Evolutionary conservation across 2,329 filamentous ascomycete genomes (phyloP).

Genomic region (Microdochium bolleyi): DNA sequence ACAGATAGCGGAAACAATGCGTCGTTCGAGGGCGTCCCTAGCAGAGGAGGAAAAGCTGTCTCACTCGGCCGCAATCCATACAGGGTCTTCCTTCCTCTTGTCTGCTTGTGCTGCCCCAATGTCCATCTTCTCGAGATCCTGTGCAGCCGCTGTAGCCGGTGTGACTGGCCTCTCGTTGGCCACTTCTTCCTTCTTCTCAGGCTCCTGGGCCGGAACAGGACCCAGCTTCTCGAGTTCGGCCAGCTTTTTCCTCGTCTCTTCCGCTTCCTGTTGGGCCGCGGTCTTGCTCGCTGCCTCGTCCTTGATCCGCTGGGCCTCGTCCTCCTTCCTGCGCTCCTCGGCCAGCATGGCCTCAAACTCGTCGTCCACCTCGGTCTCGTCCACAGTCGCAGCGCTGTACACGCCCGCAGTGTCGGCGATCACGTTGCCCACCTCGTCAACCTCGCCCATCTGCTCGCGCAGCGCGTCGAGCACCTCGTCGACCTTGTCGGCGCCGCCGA

Average conservation of each 20-base stretch:
- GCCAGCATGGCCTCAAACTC: conserved; percentile 72
- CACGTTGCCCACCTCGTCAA: conserved; percentile 74
- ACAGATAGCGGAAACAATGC: neutral
- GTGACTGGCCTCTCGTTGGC: conserved; percentile 16
- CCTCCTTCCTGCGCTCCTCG: conserved; percentile 46
- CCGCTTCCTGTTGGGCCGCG: conserved; percentile 34
- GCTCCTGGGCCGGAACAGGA: conserved; percentile 24
- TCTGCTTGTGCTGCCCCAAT: conserved; percentile 8
- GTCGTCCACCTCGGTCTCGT: conserved; percentile 80
- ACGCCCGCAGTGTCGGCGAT: conserved; percentile 54
- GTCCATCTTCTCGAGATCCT: conserved; percentile 27
- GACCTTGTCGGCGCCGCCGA: conserved; percentile 70
- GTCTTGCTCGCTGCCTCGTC: conserved; percentile 28
- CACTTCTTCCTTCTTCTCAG: conserved; percentile 17
- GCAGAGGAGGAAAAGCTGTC: neutral
- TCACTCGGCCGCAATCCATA: conserved; percentile 6
- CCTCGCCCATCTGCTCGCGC: conserved; percentile 70
- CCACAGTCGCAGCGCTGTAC: conserved; percentile 37
- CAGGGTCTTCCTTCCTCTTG: conserved; percentile 13
- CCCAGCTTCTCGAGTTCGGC: conserved; percentile 35
- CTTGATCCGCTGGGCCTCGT: conserved; percentile 19
- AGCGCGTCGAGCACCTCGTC: conserved; percentile 68
- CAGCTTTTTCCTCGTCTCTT: conserved; percentile 38
- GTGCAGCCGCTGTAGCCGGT: conserved; percentile 20
- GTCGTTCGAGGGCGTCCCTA: neutral